Conservation (phyloP, 768 basidiomycete species). For the Suillus spraguei region DNA sequence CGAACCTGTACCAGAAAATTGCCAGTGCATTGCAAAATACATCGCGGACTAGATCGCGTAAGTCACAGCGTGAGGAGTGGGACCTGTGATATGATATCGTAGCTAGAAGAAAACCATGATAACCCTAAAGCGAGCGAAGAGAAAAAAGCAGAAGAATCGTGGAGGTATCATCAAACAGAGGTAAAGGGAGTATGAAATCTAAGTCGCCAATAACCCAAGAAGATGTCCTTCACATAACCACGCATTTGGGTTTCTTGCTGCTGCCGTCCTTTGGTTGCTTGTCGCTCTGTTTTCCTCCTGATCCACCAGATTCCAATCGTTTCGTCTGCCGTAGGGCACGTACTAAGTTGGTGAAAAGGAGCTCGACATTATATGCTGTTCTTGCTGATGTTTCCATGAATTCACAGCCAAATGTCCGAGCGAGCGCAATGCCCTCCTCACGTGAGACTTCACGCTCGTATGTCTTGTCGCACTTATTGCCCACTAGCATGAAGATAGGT, state of each 20-base stretch:
- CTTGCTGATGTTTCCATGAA: conserved; percentile 98
- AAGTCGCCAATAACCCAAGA: conserved; percentile 64
- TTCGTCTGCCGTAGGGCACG: conserved; percentile 77
- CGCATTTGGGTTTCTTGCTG: conserved; percentile 60
- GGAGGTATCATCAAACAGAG: conserved; percentile 83
- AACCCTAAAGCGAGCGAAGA: conserved; percentile 24
- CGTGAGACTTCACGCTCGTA: conserved; percentile 88
- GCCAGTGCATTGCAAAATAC: conserved; percentile 41
- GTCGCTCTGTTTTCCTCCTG: conserved; percentile 40
- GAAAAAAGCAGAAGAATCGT: conserved; percentile 33
- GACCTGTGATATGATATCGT: conserved; percentile 33
- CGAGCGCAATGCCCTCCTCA: conserved; percentile 85
- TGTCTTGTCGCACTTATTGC: conserved; percentile 95
- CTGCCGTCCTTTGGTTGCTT: conserved; percentile 47
- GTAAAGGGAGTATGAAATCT: conserved; percentile 69
- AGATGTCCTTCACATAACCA: conserved; percentile 76
- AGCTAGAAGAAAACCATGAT: conserved; percentile 35
- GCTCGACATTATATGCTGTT: conserved; percentile 90
- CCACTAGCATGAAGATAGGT: conserved; percentile 91
- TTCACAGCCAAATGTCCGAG: conserved; percentile 84
- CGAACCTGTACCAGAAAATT: conserved; percentile 15
- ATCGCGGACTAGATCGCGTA: conserved; percentile 43
- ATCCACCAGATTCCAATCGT: conserved; percentile 50
- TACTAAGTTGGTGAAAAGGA: conserved; percentile 86
- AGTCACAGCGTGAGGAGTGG: conserved; percentile 37